Conservation (phyloP, 192 early-diverging fungal genomes). For the Dimargaris cristalligena region DNA sequence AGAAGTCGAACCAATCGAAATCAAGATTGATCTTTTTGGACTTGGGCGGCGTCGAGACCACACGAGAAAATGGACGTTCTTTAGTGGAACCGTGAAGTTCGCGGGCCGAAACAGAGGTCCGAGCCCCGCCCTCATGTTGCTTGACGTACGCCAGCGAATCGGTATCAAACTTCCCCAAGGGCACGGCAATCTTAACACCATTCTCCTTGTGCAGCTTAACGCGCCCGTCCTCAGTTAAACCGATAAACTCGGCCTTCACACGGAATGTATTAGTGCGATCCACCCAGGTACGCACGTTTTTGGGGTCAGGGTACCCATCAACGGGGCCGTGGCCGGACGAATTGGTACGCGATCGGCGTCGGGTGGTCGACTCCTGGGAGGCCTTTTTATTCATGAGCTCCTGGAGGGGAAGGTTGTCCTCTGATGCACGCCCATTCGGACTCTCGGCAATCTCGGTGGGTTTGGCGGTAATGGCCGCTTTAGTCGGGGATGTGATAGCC, state of each 20-base stretch:
- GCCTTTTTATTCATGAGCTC: neutral
- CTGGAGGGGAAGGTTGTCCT: neutral
- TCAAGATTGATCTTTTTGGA: conserved; percentile 37
- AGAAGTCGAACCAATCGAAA: conserved; percentile 88
- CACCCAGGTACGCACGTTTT: conserved; percentile 76
- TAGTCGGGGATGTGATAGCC: neutral
- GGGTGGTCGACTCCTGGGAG: neutral
- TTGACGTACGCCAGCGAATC: neutral
- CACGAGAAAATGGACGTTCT: too few relatives aligned
- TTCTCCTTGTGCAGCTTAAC: conserved; percentile 89
- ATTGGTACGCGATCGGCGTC: neutral
- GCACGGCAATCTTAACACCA: conserved; percentile 85
- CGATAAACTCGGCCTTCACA: conserved; percentile 78
- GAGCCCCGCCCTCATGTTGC: neutral
- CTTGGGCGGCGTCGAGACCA: too few relatives aligned
- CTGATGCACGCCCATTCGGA: neutral
- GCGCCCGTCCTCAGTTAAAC: conserved; percentile 55
- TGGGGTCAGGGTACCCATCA: conserved; percentile 29
- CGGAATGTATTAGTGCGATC: conserved; percentile 81
- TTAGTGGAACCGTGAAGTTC: neutral
- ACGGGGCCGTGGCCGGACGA: neutral
- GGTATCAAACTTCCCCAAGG: conserved; percentile 57
- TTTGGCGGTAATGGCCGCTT: neutral
- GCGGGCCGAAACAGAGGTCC: neutral
- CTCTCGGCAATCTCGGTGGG: neutral